Conservation (phyloP, 2,329 filamentous ascomycete genomes). For the Allantophomopsis lycopodina region DNA sequence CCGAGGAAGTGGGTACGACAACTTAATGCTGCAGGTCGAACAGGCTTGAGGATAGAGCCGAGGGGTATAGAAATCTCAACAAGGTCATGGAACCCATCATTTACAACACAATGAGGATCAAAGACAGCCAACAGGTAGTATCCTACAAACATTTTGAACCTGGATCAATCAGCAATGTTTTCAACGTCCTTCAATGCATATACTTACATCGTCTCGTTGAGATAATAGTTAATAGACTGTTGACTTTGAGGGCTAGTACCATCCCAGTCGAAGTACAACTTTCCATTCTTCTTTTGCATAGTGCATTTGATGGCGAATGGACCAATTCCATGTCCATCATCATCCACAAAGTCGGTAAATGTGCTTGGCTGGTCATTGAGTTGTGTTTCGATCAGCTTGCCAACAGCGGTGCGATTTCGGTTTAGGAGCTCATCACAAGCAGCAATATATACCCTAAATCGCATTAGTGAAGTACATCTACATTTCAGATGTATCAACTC, state of each 20-base stretch:
- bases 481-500: not conserved
- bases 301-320: constrained; percentile 31
- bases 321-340: constrained; percentile 29
- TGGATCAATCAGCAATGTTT: constrained; percentile 21
- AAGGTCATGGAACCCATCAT: constrained; percentile 35
- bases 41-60: constrained; percentile 28
- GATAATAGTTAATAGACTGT: constrained; percentile 31
- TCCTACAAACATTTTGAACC: constrained; percentile 37
- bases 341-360: constrained; percentile 34
- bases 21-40: constrained; percentile 29
- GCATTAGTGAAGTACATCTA: not conserved
- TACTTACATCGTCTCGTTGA: constrained; percentile 7
- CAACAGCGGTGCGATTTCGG: constrained; percentile 28
- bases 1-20: constrained; percentile 33
- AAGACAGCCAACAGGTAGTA: constrained; percentile 32
- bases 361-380: constrained; percentile 25
- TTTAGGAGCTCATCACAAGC: constrained; percentile 27
- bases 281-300: constrained; percentile 27
- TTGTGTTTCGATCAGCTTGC: constrained; percentile 29
- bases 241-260: constrained; percentile 31
- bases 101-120: constrained; percentile 31
- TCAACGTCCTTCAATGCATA: too few relatives aligned
- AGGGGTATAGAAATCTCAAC: constrained; percentile 30
- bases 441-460: constrained; percentile 24
- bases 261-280: constrained; percentile 31